Conservation (phyloP, 2,329 filamentous ascomycete genomes). For the Pestalotiopsis sp. region DNA sequence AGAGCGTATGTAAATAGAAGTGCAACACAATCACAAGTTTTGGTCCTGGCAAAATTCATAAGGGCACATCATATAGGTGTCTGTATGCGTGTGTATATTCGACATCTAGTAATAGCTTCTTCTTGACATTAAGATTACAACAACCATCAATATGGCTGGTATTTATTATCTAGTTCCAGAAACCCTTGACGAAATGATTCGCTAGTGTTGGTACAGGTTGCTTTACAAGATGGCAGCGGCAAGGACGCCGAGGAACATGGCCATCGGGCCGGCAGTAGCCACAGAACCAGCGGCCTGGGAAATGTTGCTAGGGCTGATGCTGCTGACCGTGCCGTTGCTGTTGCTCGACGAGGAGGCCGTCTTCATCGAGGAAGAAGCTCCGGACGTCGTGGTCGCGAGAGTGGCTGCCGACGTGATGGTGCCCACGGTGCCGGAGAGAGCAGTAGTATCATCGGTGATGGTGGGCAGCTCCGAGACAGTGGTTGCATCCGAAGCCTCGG, state of each 20-base stretch:
- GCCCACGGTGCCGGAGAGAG: slow-evolving; percentile 2
- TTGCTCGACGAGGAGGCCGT: not conserved
- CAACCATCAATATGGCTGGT: not conserved
- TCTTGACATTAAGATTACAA: not conserved
- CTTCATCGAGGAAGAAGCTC: not conserved
- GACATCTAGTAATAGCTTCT: no score
- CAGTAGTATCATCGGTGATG: not conserved
- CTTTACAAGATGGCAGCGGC: slow-evolving; percentile 6
- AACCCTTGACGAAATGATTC: not conserved
- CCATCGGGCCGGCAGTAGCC: slow-evolving; percentile 9
- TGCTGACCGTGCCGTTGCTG: not conserved
- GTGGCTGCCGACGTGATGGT: slow-evolving; percentile 6
- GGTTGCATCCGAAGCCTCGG: not conserved
- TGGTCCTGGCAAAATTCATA: no score
- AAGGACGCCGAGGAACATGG: not conserved
- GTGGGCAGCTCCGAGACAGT: not conserved
- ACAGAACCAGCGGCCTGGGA: slow-evolving; percentile 1
- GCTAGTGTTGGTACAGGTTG: not conserved
- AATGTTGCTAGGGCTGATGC: not conserved
- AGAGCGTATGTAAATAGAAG: no score
- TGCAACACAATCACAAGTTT: no score
- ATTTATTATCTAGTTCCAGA: not conserved
- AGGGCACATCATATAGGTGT: no score
- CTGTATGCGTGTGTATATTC: no score
- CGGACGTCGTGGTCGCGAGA: not conserved